Conservation (phyloP, 371 early-diverging fungal genomes). For the Mortierella sp. region DNA sequence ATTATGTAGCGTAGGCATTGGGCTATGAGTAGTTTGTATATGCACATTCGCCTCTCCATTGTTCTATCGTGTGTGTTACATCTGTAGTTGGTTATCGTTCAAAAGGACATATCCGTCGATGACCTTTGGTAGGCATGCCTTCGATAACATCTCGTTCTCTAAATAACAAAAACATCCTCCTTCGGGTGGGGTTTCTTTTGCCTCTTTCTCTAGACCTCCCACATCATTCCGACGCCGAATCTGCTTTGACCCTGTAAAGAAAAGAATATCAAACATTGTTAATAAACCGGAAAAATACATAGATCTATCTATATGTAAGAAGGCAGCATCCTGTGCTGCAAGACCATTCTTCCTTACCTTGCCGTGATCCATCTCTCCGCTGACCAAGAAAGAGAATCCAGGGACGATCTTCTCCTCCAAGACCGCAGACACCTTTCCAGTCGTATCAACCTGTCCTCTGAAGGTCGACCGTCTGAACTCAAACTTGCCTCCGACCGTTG, state of each 20-base stretch:
- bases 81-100: too few relatives aligned
- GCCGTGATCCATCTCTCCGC: constrained; percentile 96
- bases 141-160: background rate
- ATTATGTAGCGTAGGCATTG: too few relatives aligned
- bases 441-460: constrained; percentile 91
- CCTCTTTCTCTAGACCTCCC: constrained; percentile 10
- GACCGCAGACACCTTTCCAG: constrained; percentile 87
- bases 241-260: constrained; percentile 23
- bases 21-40: background rate
- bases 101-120: too few relatives aligned
- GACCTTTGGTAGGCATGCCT: background rate
- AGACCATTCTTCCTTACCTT: constrained; percentile 64
- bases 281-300: background rate
- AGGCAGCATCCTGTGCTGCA: background rate
- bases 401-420: constrained; percentile 96
- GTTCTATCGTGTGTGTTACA: too few relatives aligned
- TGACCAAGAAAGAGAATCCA: constrained; percentile 90
- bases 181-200: background rate
- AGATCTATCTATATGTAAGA: too few relatives aligned
- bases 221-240: constrained; percentile 14
- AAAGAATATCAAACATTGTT: background rate
- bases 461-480: constrained; percentile 93
- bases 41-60: too few relatives aligned
- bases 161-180: background rate
- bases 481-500: constrained; percentile 95